Conservation (phyloP, 2,329 filamentous ascomycete genomes). For the Alternaria arborescens region DNA sequence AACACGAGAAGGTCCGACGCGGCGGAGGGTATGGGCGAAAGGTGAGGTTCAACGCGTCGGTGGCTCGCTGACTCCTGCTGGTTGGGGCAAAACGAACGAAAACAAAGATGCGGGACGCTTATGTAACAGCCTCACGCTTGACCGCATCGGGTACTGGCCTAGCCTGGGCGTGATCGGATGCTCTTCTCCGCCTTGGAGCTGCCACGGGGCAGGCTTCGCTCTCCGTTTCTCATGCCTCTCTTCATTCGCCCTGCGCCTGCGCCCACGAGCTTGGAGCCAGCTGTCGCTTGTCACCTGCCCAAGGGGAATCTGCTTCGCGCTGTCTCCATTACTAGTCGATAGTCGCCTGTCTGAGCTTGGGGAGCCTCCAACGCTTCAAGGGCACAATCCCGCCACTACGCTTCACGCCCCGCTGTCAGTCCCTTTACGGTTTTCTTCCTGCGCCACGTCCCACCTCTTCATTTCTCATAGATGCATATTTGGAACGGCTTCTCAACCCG, state of each 20-base stretch:
- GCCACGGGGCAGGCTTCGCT: not conserved
- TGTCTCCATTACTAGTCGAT: not conserved
- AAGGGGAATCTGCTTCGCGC: not conserved
- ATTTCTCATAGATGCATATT: not conserved
- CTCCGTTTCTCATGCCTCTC: not conserved
- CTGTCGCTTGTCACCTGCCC: not conserved
- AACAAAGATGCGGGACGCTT: not conserved
- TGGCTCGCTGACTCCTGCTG: slow-evolving; percentile 1
- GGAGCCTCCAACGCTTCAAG: not conserved
- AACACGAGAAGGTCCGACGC: slow-evolving; percentile 14
- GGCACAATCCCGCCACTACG: not conserved
- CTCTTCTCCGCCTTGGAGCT: not conserved
- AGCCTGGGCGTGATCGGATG: not conserved
- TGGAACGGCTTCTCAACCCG: not conserved
- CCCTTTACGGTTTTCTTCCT: not conserved
- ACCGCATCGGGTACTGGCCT: not conserved
- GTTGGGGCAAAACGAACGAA: not conserved
- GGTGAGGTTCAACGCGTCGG: slow-evolving; percentile 10
- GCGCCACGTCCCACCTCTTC: not conserved
- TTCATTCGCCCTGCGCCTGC: not conserved
- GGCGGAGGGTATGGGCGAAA: not conserved
- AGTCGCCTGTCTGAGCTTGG: not conserved
- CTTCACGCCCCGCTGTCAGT: not conserved
- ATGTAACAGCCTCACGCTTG: slow-evolving; percentile 1
- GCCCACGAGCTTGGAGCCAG: not conserved